Base-by-base conservation (phyloP, 2,329 filamentous ascomycete species). In the Davidsoniella neocaledoniae region DNA sequence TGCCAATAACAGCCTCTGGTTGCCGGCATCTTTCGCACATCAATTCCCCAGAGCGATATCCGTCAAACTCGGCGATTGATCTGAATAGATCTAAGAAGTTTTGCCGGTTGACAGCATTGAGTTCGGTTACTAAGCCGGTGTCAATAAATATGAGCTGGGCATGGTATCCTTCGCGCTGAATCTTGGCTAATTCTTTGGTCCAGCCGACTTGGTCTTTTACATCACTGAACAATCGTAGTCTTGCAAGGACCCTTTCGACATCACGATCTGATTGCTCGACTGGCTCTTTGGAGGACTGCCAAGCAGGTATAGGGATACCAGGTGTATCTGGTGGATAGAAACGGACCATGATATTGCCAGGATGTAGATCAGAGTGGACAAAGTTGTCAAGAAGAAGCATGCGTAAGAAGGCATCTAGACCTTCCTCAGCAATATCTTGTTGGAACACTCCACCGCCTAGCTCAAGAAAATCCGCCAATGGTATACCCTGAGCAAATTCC, bases 341-440 rank as follows among this genome's bases (percentile, higher is more conserved):
- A 55, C 93, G 86, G 43, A 98, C 90, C 88, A 98, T 96, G 66
- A 98, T 96, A 63, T 98, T 98, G 23, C 91, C 91, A 0, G 91
- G 91, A 61, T 98, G 91, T 26, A 98, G 68, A 61, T 98, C 91
- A 4, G 91, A 90, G 61, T 98, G 91, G 23, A 95, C 81, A 63
- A 98, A 98, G 63, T 98, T 98, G 64, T 98, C 91, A 38, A 98
- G 81, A 10, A 98, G 73, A 14, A 98, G 69, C 91, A 98, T 98
- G 59, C 88, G 86, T 46, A 98, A 67, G 64, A 98, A 98, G 2
- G 90, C 88, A 62, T 98, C 88, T 0, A 98, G 75, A 0, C 91
- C 91, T 66, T 96, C 90, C 52, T 94, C 81, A 3, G 91, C 88
- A 55, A 98, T 94, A 56, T 95, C 90, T 58, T 86, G 79, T 61